phyloP scores from a whole-genome alignment of 2,329 filamentous ascomycete species.

The Stachybotrys chartarum region DNA sequence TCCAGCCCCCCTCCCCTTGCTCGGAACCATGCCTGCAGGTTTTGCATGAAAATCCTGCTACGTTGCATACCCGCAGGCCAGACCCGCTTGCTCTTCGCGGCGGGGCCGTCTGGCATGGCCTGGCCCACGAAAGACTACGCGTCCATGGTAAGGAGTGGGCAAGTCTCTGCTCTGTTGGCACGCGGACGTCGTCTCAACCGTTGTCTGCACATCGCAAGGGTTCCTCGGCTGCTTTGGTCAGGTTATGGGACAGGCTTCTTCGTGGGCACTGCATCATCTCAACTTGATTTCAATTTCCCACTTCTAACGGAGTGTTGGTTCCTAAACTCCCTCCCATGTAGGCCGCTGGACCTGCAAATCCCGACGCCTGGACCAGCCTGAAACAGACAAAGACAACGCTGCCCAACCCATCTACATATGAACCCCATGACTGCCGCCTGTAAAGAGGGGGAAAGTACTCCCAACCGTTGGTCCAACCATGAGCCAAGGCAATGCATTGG shows the following conservation, averaged over 20 bases:
- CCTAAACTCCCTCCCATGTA: background rate
- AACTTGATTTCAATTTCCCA: background rate
- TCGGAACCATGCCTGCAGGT: background rate
- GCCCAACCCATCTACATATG: too few species aligned
- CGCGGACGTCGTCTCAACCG: background rate
- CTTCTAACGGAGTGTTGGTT: background rate
- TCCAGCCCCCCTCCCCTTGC: background rate
- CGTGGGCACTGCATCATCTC: background rate
- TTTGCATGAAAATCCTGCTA: background rate
- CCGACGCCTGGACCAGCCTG: background rate
- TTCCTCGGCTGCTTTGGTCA: background rate
- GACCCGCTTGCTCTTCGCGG: background rate
- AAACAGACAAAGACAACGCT: background rate
- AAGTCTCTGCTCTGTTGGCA: too few species aligned
- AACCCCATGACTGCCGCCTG: too few species aligned
- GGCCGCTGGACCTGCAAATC: background rate
- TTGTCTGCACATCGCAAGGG: background rate
- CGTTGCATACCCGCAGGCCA: background rate
- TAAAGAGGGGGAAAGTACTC: too few species aligned
- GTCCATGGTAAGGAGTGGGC: too few species aligned
- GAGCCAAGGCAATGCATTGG: too few species aligned
- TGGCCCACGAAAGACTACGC: too few species aligned
- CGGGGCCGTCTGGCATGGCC: too few species aligned
- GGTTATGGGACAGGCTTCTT: background rate
- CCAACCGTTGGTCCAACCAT: too few species aligned